phyloP scores from a whole-genome alignment of 768 basidiomycete species.

The Suillus clintonianus region DNA sequence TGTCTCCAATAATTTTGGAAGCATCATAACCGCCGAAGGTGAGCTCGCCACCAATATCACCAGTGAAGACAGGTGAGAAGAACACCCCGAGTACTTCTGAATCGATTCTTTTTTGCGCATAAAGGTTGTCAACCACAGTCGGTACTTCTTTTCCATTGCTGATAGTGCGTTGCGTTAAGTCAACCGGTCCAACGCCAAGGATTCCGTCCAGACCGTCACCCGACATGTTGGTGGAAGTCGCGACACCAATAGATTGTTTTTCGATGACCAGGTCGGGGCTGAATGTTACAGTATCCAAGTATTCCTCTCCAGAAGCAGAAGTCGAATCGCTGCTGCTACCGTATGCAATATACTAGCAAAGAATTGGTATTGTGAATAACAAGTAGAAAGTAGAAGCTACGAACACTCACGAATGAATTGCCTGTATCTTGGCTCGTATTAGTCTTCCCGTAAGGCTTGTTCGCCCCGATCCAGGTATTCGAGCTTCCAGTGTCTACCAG shows the following conservation, averaged over 20 bases:
- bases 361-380: background rate
- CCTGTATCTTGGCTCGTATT: background rate
- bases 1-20: constrained; percentile 12
- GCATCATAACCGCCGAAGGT: constrained; percentile 18
- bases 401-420: background rate
- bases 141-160: background rate
- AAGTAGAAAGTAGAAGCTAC: background rate
- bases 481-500: background rate
- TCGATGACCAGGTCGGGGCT: background rate
- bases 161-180: background rate
- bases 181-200: constrained; percentile 13
- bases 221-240: constrained; percentile 17
- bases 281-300: background rate
- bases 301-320: constrained; percentile 7
- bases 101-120: constrained; percentile 29
- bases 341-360: background rate
- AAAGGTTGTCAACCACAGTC: constrained; percentile 36
- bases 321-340: background rate
- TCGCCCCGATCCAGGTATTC: background rate
- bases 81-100: constrained; percentile 28
- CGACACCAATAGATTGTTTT: constrained; percentile 34
- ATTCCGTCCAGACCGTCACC: constrained; percentile 38
- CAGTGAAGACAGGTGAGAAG: constrained; percentile 28
- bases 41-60: constrained; percentile 15
- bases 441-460: background rate